Evolutionary conservation across 2,329 filamentous ascomycete species (phyloP).

Genomic region (Helotiales sp.): DNA sequence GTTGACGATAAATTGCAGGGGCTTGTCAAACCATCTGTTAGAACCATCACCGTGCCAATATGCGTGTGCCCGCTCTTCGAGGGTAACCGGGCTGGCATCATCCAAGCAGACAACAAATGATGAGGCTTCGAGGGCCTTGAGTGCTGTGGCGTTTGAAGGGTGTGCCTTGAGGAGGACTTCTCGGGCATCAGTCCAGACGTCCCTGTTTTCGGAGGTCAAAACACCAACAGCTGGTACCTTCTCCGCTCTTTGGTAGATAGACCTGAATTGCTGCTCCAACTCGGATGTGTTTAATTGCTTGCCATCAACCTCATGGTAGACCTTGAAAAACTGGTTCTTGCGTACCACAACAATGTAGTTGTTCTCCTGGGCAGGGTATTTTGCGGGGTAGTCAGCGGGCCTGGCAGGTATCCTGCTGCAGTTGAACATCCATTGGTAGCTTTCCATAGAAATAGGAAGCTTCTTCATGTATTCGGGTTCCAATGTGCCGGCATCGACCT

Average conservation of each 20-base stretch:
- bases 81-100: constrained; percentile 86
- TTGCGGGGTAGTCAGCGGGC: constrained; percentile 81
- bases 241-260: constrained; percentile 79
- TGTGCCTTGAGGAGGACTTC: constrained; percentile 76
- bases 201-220: constrained; percentile 90
- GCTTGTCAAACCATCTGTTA: constrained; percentile 99
- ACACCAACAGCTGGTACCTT: constrained; percentile 77
- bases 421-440: constrained; percentile 99
- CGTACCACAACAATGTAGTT: constrained; percentile 88
- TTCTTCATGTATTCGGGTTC: constrained; percentile 99
- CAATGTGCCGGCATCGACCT: constrained; percentile 80
- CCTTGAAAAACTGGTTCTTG: constrained; percentile 98
- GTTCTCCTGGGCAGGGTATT: constrained; percentile 75
- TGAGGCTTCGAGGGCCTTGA: constrained; percentile 84
- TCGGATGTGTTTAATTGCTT: constrained; percentile 87
- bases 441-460: constrained; percentile 96
- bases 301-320: constrained; percentile 79
- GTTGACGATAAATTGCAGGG: constrained; percentile 95
- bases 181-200: constrained; percentile 88
- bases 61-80: constrained; percentile 92
- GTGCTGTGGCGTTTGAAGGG: constrained; percentile 75
- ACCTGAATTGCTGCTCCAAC: constrained; percentile 86
- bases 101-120: constrained; percentile 94
- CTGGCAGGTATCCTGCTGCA: constrained; percentile 82
- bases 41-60: constrained; percentile 98